phyloP scores from a whole-genome alignment of 345 rosid species.

The Zanthoxylum bungeanum region DNA sequence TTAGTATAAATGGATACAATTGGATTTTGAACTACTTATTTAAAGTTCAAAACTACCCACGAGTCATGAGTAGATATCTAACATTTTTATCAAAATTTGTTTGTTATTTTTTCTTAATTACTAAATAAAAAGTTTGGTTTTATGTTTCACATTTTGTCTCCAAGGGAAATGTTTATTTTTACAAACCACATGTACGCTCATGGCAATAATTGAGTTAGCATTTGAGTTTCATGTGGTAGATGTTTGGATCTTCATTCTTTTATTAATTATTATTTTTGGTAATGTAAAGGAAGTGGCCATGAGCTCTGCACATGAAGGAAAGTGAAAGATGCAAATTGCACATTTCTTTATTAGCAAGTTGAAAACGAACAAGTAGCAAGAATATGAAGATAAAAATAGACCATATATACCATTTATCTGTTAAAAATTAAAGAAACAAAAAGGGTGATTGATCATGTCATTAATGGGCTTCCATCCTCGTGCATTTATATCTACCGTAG shows the following conservation, averaged over 20 bases:
- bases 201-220: background rate
- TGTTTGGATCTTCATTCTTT: background rate
- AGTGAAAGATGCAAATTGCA: background rate
- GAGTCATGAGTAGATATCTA: background rate
- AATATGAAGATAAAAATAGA: background rate
- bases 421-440: background rate
- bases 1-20: no score
- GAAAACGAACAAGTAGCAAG: background rate
- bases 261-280: background rate
- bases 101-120: background rate
- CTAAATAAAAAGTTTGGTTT: background rate
- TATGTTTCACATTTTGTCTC: background rate
- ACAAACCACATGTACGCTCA: background rate
- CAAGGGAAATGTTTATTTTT: background rate
- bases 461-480: background rate
- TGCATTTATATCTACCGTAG: background rate
- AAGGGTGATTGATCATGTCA: background rate
- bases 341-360: background rate
- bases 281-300: background rate
- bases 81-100: background rate
- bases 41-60: background rate
- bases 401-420: background rate
- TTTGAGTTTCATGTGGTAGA: conserved; percentile 1
- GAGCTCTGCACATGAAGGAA: background rate
- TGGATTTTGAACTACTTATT: no score